Conservation (phyloP, 176 grass and related monocot genomes). For the Aegilops tauschii region DNA sequence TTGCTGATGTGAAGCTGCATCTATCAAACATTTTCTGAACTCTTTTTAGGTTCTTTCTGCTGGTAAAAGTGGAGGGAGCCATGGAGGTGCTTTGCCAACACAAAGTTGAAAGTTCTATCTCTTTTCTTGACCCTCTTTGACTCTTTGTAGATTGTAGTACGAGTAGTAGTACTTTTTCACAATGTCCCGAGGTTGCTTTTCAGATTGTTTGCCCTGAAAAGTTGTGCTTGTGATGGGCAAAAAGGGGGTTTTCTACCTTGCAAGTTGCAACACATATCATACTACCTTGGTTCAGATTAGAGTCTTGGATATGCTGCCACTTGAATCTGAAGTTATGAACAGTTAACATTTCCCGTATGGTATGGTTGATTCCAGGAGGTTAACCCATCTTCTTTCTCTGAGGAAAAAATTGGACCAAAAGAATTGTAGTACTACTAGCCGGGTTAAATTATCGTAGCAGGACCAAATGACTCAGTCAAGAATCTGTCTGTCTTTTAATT, state of each 20-base stretch:
- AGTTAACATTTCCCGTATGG: too few relatives aligned
- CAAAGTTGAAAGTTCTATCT: slow-evolving; percentile 12
- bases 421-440: neutral
- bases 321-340: too few relatives aligned
- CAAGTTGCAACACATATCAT: neutral
- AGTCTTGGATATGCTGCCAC: neutral
- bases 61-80: neutral
- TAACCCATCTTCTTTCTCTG: neutral
- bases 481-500: neutral
- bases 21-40: neutral
- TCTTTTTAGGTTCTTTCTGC: neutral
- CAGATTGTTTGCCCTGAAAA: slow-evolving; percentile 25
- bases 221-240: neutral
- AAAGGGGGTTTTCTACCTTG: neutral
- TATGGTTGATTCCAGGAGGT: neutral
- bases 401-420: neutral
- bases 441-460: neutral
- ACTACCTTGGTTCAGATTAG: neutral
- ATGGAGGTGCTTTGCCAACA: slow-evolving; percentile 14
- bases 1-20: neutral
- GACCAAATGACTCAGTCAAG: neutral
- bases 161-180: neutral
- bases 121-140: neutral
- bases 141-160: neutral
- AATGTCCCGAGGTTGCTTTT: slow-evolving; percentile 1